Conservation (phyloP, 192 early-diverging fungal species). For the Coemansia erecta region DNA sequence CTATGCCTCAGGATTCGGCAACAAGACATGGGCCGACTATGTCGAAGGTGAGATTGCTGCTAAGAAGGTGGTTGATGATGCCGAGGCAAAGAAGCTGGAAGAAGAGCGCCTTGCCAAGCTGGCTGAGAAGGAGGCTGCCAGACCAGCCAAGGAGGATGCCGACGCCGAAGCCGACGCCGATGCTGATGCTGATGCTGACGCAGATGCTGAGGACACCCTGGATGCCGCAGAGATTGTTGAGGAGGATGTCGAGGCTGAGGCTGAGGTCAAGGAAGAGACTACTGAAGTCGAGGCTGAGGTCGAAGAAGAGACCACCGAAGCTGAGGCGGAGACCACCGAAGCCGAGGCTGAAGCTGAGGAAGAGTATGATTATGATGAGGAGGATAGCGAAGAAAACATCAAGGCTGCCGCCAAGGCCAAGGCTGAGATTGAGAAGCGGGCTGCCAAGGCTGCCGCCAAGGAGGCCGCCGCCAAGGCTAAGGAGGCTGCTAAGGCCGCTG, state of each 20-base stretch:
- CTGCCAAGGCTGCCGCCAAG: slow-evolving; percentile 17
- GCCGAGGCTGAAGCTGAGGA: not conserved
- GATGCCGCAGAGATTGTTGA: slow-evolving; percentile 3
- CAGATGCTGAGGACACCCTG: slow-evolving; percentile 2
- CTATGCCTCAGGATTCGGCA: slow-evolving; percentile 72
- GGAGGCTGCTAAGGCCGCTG: slow-evolving; percentile 14
- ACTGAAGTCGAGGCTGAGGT: not conserved
- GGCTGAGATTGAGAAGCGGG: slow-evolving; percentile 16
- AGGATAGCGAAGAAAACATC: not conserved
- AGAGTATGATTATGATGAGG: not conserved
- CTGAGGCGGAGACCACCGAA: slow-evolving; percentile 10
- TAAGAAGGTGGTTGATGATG: slow-evolving; percentile 61
- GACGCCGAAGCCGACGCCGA: slow-evolving; percentile 11
- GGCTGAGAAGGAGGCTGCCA: slow-evolving; percentile 19
- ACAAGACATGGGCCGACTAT: slow-evolving; percentile 66
- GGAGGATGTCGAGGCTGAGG: slow-evolving; percentile 7
- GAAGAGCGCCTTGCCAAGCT: slow-evolving; percentile 47
- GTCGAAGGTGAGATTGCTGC: slow-evolving; percentile 64
- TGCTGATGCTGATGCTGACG: slow-evolving; percentile 13
- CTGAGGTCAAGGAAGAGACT: not conserved
- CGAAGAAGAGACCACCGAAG: slow-evolving; percentile 8
- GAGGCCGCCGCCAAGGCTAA: slow-evolving; percentile 16
- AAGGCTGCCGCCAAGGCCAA: slow-evolving; percentile 7
- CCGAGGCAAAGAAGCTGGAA: slow-evolving; percentile 47
- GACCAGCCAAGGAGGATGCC: slow-evolving; percentile 11